Conservation (phyloP, 116 monocot genomes). For the Posidonia oceanica region DNA sequence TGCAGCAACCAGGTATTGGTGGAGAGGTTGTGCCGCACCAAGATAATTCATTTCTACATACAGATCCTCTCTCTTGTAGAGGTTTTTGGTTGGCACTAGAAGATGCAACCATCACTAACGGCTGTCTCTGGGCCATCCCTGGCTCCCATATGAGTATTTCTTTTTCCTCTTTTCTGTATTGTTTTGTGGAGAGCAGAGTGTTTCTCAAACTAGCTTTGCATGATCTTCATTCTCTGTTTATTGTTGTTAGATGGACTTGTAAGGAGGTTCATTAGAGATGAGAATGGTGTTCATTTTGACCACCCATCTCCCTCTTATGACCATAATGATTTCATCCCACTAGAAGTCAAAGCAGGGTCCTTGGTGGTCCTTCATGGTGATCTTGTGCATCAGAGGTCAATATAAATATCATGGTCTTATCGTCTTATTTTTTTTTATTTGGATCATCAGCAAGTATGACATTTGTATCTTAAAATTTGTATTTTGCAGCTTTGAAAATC, state of each 20-base stretch:
- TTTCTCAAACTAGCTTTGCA: background rate
- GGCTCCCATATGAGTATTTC: constrained; percentile 71
- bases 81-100: constrained; percentile 92
- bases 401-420: background rate
- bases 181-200: background rate
- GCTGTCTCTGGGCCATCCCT: constrained; percentile 93
- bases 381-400: constrained; percentile 84
- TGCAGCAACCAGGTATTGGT: constrained; percentile 96
- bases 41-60: constrained; percentile 83
- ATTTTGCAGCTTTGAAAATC: constrained; percentile 64
- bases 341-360: constrained; percentile 84
- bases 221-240: background rate
- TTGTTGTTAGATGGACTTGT: constrained; percentile 61
- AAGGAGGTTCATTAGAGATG: constrained; percentile 86
- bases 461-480: background rate
- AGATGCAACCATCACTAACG: constrained; percentile 78
- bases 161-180: constrained; percentile 7
- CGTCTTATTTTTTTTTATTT: background rate
- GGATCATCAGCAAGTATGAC: background rate
- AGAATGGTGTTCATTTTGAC: constrained; percentile 80
- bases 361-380: constrained; percentile 94
- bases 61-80: constrained; percentile 81
- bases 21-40: constrained; percentile 98
- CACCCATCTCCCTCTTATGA: constrained; percentile 57
- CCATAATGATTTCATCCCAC: constrained; percentile 58